A percentile compares a stretch with the other conserved stretches of the same genome.
These are phyloP conservation scores for Ustanciosporium gigantosporum DNA, from an alignment of 1,284 basidiomycete genomes.

Conservation along the genomic window DNA sequence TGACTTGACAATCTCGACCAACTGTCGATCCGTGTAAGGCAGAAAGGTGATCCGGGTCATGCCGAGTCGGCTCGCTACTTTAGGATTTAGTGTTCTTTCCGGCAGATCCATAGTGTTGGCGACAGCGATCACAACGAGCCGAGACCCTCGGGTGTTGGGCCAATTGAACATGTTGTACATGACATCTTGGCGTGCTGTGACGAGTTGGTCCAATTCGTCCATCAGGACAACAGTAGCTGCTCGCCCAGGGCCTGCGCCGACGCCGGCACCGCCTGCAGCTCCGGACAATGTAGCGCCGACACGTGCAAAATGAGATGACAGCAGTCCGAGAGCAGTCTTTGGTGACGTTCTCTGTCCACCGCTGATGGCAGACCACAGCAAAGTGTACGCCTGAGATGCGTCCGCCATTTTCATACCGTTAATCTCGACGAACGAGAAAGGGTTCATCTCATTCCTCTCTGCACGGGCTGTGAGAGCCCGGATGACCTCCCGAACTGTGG, in stretches of 20 bases:
- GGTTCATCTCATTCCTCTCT: constrained; percentile 74
- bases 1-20: constrained; percentile 83
- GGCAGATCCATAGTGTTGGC: constrained; percentile 99
- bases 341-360: constrained; percentile 44
- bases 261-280: constrained; percentile 16
- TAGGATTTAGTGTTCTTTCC: constrained; percentile 85
- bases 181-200: constrained; percentile 94
- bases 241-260: constrained; percentile 23
- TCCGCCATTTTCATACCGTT: constrained; percentile 77
- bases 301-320: constrained; percentile 44
- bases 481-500: constrained; percentile 88
- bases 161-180: constrained; percentile 99
- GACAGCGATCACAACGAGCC: constrained; percentile 91
- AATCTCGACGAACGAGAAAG: constrained; percentile 96
- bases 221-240: constrained; percentile 82
- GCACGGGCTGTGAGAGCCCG: constrained; percentile 64
- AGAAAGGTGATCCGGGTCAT: constrained; percentile 93
- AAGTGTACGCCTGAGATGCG: constrained; percentile 52
- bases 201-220: constrained; percentile 95
- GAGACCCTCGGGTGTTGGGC: constrained; percentile 84
- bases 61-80: constrained; percentile 90
- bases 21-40: constrained; percentile 80
- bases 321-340: constrained; percentile 43
- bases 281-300: constrained; percentile 23
- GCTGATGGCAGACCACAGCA: constrained; percentile 52